Evolutionary conservation across 805 yeast genomes (phyloP).

Genomic region (Aciculoconidium aculeatum): DNA sequence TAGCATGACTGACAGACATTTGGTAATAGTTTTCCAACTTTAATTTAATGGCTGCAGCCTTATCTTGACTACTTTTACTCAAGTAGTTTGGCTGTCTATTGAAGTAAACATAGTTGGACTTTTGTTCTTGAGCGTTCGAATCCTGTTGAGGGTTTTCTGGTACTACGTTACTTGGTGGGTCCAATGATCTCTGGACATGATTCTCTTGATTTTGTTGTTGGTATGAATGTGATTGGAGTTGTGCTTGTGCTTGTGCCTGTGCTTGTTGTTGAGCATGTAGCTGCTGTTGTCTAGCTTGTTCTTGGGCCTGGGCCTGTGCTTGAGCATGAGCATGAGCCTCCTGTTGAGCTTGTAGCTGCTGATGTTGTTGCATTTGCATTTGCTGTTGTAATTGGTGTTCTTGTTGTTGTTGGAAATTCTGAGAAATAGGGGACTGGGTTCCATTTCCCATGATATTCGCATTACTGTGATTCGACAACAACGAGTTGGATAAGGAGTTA

Average conservation of each 20-base stretch:
- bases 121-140: slow-evolving; percentile 7
- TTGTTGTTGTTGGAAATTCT: slow-evolving; percentile 4
- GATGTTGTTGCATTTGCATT: slow-evolving; percentile 12
- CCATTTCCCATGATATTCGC: slow-evolving; percentile 7
- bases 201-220: slow-evolving; percentile 9
- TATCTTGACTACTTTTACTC: slow-evolving; percentile 71
- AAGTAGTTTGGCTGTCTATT: slow-evolving; percentile 78
- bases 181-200: slow-evolving; percentile 8
- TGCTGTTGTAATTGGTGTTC: slow-evolving; percentile 10
- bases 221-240: slow-evolving; percentile 10
- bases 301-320: slow-evolving; percentile 9
- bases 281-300: slow-evolving; percentile 8
- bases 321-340: slow-evolving; percentile 10
- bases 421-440: slow-evolving; percentile 5
- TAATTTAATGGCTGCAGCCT: slow-evolving; percentile 76
- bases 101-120: slow-evolving; percentile 57
- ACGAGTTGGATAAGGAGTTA: slow-evolving; percentile 18
- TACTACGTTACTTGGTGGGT: slow-evolving; percentile 1
- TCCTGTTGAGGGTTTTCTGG: slow-evolving; percentile 7
- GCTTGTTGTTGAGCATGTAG: slow-evolving; percentile 8
- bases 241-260: slow-evolving; percentile 12
- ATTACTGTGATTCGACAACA: slow-evolving; percentile 11
- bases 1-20: slow-evolving; percentile 82
- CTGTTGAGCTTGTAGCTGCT: slow-evolving; percentile 8
- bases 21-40: slow-evolving; percentile 81